Evolutionary conservation across 306 rosid genomes (phyloP).

Genomic region (Rosa lucieae): DNA sequence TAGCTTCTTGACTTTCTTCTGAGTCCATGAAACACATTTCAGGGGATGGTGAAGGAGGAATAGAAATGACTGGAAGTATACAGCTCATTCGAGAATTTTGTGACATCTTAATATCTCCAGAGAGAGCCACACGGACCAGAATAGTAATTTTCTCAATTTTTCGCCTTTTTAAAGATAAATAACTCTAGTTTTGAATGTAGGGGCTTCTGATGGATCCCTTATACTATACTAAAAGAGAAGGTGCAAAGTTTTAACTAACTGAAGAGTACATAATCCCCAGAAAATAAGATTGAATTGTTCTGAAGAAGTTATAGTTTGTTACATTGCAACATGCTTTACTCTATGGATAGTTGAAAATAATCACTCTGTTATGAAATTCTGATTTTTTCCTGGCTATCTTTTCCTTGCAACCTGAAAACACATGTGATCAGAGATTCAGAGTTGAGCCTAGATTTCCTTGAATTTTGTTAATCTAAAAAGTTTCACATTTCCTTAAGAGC

Average conservation of each 20-base stretch:
- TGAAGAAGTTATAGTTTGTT: background rate
- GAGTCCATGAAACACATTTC: constrained; percentile 25
- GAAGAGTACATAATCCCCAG: background rate
- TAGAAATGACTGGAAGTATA: constrained; percentile 92
- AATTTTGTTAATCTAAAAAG: background rate
- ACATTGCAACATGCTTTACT: background rate
- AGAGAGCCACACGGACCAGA: constrained; percentile 71
- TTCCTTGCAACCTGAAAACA: background rate
- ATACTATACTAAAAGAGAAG: background rate
- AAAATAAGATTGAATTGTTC: background rate
- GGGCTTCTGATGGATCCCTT: too few relatives aligned
- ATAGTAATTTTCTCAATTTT: constrained; percentile 52
- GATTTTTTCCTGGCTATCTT: background rate
- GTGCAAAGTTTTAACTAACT: background rate
- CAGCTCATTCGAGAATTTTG: constrained; percentile 86
- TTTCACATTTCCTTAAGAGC: background rate
- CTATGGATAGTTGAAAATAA: background rate
- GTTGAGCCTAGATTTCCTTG: background rate
- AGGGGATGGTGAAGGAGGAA: constrained; percentile 99
- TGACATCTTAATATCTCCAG: constrained; percentile 50
- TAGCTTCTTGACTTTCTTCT: background rate
- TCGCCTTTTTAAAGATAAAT: background rate
- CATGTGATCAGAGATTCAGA: background rate
- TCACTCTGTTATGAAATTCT: background rate
- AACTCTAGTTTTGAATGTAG: background rate